Evolutionary conservation across 352 stramenopile species (phyloP), one percentile per base, ranked within the genome.

Genomic region (Phytophthora pisi): DNA sequence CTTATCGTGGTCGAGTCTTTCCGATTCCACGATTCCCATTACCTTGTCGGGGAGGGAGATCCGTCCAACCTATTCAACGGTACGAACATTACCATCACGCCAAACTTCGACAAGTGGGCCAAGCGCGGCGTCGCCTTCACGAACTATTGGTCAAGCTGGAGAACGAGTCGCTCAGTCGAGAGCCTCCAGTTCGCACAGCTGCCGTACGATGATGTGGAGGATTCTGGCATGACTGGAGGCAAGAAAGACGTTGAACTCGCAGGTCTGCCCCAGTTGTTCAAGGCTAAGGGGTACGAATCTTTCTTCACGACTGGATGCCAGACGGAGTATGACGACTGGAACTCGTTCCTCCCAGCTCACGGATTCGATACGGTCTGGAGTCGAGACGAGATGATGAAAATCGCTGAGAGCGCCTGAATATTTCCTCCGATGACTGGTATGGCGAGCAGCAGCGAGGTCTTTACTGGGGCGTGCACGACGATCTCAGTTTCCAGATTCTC

Each of bases 1-100:
- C 63, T 88, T 16, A 57, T 90, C 18, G 72, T 65, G 9, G 62
- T 90, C n/a, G 82, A 90, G 50, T 90, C 82, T 10, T 87, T 88
- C 51, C 73, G 82, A 3, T 80, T 80, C 43, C 73, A 75, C 38
- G 82, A 90, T 57, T 90, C 79, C 20, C 70, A 75, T 36, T 88
- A 86, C 30, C 66, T 90, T 8, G 75, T 84, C 0, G 79, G 69
- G 0, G 77, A 86, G 10, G 65, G 76, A 5, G 68, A 74, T 36
- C 61, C 61, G 8, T 34, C 68, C 8, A 82, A 84, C 52, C 23
- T 88, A 3, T 63, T 63, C 31, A 69, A 65, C 9, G 63, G 63
- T 15, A 64, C 6, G 24, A 72, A 76, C 20, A 51, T 66, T 46
- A 79, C 73, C 0, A 58, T 88, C 0, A 86, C 78, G 3, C 79